Percentiles rank a stretch among this genome's conserved stretches.
Evolutionary conservation across 2,329 filamentous ascomycete genomes (phyloP).

Genomic region (Alternaria dauci): DNA sequence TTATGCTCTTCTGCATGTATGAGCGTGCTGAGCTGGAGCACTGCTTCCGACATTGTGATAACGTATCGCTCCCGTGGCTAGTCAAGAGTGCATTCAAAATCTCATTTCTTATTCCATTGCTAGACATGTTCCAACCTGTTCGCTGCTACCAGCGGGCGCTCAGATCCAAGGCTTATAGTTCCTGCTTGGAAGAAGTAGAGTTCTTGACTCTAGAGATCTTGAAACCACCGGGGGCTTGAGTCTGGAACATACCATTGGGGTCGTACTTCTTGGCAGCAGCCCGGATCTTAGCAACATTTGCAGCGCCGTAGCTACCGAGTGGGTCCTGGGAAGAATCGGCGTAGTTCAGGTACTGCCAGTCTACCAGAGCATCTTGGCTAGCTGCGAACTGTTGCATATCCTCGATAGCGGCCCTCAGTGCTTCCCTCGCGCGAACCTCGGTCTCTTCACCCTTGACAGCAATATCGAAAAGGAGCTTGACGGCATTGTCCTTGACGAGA

Average conservation of each 20-base stretch:
- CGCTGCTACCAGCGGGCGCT: neutral
- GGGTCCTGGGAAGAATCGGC: constrained; percentile 48
- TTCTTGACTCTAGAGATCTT: constrained; percentile 43
- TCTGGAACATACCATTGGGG: constrained; percentile 52
- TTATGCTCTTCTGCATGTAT: too few relatives aligned
- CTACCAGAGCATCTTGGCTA: constrained; percentile 18
- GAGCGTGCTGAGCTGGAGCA: too few relatives aligned
- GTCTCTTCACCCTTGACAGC: constrained; percentile 26
- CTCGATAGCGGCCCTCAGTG: constrained; percentile 20
- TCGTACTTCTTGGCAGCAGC: constrained; percentile 51
- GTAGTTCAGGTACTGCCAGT: constrained; percentile 47
- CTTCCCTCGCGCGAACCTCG: constrained; percentile 21
- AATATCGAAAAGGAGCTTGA: constrained; percentile 33
- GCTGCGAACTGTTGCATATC: constrained; percentile 24
- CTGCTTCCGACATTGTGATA: neutral
- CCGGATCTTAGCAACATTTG: constrained; percentile 47
- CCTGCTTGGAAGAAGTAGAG: neutral
- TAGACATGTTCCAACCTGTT: neutral
- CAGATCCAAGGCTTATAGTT: neutral
- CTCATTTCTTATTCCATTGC: neutral
- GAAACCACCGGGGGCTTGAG: constrained; percentile 53
- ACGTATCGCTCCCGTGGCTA: neutral
- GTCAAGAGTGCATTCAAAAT: neutral
- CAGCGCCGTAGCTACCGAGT: constrained; percentile 52
- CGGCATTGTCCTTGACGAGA: constrained; percentile 22